Evolutionary conservation across 805 yeast genomes (phyloP), one percentile per base, ranked within the genome.

Genomic region (Barnettozyma siamensis): DNA sequence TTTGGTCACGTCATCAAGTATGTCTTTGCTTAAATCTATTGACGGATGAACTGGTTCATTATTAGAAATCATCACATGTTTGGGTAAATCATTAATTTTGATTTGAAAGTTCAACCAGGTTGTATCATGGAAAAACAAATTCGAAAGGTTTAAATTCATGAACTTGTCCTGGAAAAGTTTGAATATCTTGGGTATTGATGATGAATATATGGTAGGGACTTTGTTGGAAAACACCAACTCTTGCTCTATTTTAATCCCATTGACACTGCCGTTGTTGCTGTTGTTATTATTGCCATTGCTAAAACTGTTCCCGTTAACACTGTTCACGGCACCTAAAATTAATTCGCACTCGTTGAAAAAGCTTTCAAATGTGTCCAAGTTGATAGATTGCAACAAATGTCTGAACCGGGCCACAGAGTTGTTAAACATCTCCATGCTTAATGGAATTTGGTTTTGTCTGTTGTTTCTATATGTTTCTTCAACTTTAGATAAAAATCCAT

Each of bases 111-210:
- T 69, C 15, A 85, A 64, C 94, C 94, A 85, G 21, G 69, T 66
- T 1, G 79, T 77, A 49, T 83, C 78, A 53, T 80, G 76, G 47
- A 80, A 77, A 51, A 74, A 82, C 21, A 88, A 51, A 7, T 71
- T 75, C 3, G 64, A 48, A 2, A 66, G 61, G 58, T 46, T 2
- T 61, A 63, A 17, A 20, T 37, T 20, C 35, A 31, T 15, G 16
- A 38, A 38, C n/a, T 66, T 50, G 34, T 58, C 60, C 41, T 66
- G 67, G 45, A 66, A 57, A 27, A 52, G 46, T 2, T 48, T 42
- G 7, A 67, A 42, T 4, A 63, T 48, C 4, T 55, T 51, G 2
- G 65, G 64, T 3, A 57, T 38, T 30, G 27, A 64, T 42, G 31
- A 51, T 57, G n/a, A 47, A 44, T 38, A 64, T 38, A 33, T 56